phyloP scores from a whole-genome alignment of 306 rosid genomes.

The Dalbergia cochinchinensis region DNA sequence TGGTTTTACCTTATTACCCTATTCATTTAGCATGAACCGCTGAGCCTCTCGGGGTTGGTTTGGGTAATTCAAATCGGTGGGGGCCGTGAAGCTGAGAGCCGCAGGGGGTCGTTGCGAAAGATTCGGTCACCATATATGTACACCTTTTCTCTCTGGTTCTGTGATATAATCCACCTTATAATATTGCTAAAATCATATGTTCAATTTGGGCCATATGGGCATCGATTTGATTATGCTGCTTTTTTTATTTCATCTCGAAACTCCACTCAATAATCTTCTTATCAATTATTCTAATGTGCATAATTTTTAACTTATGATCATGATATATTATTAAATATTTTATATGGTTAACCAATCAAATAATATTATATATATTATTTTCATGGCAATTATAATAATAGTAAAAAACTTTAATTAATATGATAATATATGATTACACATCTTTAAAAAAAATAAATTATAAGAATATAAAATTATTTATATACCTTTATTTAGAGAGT shows the following conservation, averaged over 20 bases:
- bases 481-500: too few species aligned
- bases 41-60: neutral
- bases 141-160: neutral
- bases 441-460: too few species aligned
- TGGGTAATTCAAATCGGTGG: neutral
- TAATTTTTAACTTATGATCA: too few species aligned
- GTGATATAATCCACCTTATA: neutral
- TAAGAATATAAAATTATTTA: too few species aligned
- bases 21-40: neutral
- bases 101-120: neutral
- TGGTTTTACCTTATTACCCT: constrained; percentile 32
- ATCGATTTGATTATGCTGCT: neutral
- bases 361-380: neutral
- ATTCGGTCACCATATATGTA: neutral
- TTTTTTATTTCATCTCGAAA: neutral
- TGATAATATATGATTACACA: too few species aligned
- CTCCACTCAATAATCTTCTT: neutral
- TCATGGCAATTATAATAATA: neutral
- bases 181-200: neutral
- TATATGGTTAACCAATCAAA: neutral
- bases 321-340: too few species aligned
- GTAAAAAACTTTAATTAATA: too few species aligned
- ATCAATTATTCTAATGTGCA: too few species aligned
- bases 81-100: neutral
- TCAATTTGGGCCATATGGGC: constrained; percentile 10